Evolutionary conservation across 163 green algal genomes (phyloP).

Genomic region (Chlorella variabilis): DNA sequence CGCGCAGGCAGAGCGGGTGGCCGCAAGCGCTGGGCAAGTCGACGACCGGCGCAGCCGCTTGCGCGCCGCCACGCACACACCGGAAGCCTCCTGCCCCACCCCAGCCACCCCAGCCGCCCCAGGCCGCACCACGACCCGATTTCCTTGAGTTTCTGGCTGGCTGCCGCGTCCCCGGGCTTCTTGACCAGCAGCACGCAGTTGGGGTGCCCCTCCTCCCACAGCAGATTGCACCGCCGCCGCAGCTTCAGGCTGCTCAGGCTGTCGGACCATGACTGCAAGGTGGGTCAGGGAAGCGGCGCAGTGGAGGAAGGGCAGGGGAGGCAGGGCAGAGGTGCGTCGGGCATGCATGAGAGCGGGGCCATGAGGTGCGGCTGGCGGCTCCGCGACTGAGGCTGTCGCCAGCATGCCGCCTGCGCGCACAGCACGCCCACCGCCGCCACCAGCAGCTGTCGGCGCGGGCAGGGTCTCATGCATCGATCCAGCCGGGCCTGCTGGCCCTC

Average conservation of each 20-base stretch:
- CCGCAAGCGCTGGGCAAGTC: no score
- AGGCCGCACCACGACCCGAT: conserved; percentile 56
- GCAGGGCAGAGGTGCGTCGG: not conserved
- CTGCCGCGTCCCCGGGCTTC: conserved; percentile 70
- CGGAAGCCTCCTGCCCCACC: no score
- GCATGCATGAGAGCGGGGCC: not conserved
- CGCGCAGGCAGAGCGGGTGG: no score
- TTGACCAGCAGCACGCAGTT: conserved; percentile 81
- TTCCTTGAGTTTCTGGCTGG: conserved; percentile 64
- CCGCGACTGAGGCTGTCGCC: no score
- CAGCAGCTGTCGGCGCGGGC: no score
- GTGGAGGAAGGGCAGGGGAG: not conserved
- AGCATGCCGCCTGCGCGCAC: no score
- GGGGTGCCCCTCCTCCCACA: conserved; percentile 66
- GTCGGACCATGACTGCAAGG: conserved; percentile 42
- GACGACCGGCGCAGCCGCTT: no score
- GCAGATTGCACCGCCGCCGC: conserved; percentile 54
- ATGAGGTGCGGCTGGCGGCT: no score
- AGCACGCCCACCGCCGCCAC: no score
- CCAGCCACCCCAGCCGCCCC: no score
- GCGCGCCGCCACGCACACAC: no score
- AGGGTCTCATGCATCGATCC: no score
- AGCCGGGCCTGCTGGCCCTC: not conserved
- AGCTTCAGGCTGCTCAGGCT: conserved; percentile 46
- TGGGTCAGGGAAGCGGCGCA: not conserved